Evolutionary conservation across 192 early-diverging fungal genomes (phyloP), one percentile per base, ranked within the genome.

Genomic region (Linnemannia zychae): DNA sequence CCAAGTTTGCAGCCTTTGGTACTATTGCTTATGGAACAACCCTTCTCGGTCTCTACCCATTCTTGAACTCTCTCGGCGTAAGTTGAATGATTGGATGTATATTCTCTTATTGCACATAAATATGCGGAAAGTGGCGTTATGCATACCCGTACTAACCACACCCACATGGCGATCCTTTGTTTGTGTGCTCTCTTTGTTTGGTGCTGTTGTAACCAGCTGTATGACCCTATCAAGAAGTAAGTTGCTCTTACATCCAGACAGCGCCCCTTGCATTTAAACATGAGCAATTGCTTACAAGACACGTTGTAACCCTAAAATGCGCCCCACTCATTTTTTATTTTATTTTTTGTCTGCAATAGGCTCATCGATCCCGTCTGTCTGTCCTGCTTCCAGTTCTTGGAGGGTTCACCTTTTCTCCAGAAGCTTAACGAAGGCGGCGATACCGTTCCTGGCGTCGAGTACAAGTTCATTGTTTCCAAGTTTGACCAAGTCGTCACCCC

Each of bases 371-470:
- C 83, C 24, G 57, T 79, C 28, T 85, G 83, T 57, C 9, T 38
- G 24, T 79, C 83, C 4, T 85, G 83, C 74, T 79, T 85, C 74
- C 69, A 85, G 70, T 79, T 85, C 78, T 65, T 87, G n/a, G 57
- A 49, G 28, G 52, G 52, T 4, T 77, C 75, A 0, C 9, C 31
- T 0, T 87, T 87, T 67, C 38, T 87, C 20, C 52, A n/a, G 4
- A 46, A 76, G 20, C 63, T 87, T 18, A 81, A 87, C 72, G 79
- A 37, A 0, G 85, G 79, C 34, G 85, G 85, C 5, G 84, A 86
- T 50, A 86, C 84, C 13, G 84, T 86, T 11, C 84, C 84, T 33
- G 84, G 84, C 18, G 78, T 80, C 13, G 17, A 63, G 36, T 86
- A 80, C 84, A 86, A 70, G 66, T 81, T 78, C 36, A 77, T 87